Base-by-base conservation (phyloP, 116 monocot species). In the Cymodocea nodosa region DNA sequence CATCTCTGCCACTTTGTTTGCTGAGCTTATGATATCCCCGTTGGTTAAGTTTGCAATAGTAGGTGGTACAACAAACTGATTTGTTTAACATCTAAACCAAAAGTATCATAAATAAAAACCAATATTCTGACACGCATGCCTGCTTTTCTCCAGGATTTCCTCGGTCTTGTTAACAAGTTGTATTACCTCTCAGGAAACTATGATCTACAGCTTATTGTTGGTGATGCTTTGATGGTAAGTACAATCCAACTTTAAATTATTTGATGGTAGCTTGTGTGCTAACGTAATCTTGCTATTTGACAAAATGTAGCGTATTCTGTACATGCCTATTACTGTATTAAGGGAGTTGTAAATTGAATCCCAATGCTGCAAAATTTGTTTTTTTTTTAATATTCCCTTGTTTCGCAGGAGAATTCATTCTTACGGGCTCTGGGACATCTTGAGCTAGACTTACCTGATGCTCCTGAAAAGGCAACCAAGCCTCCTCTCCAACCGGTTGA, bases 101-200 rank as follows among this genome's bases (percentile, higher is more conserved):
- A 30, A 30, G 30, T 30, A 30, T 30, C 30, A 30, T 3, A 30
- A 44, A 10, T 44, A 12, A 44, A 44, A 44, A 44, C 44, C 2
- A 44, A 44, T 62, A 62, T 17, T 39, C 7, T 56, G n/a, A 56
- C 19, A 10, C 20, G 22, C 6, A 16, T 62, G 6, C 44, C 39
- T 62, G 62, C 2, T 62, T 18, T 56, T n/a, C 67, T 70, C 18
- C 62, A 98, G 97, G 82, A 91, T 68, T 91, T 98, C 74, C 87
- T 98, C 67, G 85, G 92, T 68, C 80, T 98, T 55, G 91, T 91
- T 70, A 89, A 89, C 23, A 88, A 88, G 52, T 73, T 98, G 23
- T 98, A 98, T 62, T 98, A 98, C 56, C 82, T 98, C 17, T 91
- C 97, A 30, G 97, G 91, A 59, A 85, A 70, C 75, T 98, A 98